Evolutionary conservation across 1,139 yeast species (phyloP), one percentile per base, ranked within the genome.

Genomic region (Hanseniaspora uvarum): DNA sequence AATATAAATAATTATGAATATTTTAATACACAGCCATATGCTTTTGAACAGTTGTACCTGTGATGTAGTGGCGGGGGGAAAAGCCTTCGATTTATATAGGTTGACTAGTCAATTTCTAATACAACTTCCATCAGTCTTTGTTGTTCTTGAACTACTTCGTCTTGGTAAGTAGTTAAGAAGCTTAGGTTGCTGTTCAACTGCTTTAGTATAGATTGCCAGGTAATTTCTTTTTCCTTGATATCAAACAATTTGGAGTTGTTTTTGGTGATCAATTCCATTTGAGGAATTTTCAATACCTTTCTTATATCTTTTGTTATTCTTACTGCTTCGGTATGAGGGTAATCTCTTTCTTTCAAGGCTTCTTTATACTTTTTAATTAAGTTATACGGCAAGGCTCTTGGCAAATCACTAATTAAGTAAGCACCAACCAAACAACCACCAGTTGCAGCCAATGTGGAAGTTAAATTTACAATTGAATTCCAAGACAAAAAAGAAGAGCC

Each of bases 371-470:
- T 87, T 54, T 75, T 73, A 0, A 94, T 87, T 57, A 88, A 76
- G 56, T 88, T 88, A 61, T 88, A 74, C 24, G 96, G 94, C 62
- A 86, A 78, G 0, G 97, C 95, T 61, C 84, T 78, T 2, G 96
- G 96, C 18, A 94, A 80, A 65, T 92, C 98, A 55, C 74, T 73
- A 12, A 87, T 70, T 57, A 88, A 66, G 62, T 86, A 87, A 43
- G 81, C 81, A 0, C 80, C 70, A 0, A 88, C 78, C 30, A 81
- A 72, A 0, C 81, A 76, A 4, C 81, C 70, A 0, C 78, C 77
- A 16, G 82, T 73, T 5, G 81, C 59, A 0, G 76, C 60, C 0
- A 80, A 8, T 4, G 73, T 69, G 1, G 69, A 61, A 3, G 68
- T 62, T 5, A 70, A 54, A n/a, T 62, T 60, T 18, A 60, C 62